These are phyloP conservation scores for Tagetes erecta DNA, from an alignment of 129 eudicot genomes.

Conservation along the genomic window DNA sequence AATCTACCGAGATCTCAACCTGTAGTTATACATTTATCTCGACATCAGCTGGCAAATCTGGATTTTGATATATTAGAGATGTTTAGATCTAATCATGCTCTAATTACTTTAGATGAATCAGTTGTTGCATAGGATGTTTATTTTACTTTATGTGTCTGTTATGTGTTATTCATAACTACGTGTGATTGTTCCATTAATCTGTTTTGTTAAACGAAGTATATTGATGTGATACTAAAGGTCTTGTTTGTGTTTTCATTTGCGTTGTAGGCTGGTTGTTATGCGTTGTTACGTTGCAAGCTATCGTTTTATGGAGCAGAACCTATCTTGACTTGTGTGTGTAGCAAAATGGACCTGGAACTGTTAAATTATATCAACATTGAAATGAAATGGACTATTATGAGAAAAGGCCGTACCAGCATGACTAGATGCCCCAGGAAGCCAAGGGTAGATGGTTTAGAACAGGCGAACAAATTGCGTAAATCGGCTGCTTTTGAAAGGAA, in stretches of 20 bases:
- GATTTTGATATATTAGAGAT: too few species aligned
- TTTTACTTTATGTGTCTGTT: background rate
- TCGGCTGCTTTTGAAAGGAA: slow-evolving; percentile 11
- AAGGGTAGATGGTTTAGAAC: background rate
- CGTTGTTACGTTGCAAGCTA: background rate
- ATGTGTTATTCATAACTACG: background rate
- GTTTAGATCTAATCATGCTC: too few species aligned
- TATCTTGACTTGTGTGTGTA: slow-evolving; percentile 7
- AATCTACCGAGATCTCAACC: background rate
- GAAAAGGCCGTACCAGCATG: slow-evolving; percentile 32
- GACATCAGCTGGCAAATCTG: background rate
- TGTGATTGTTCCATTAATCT: background rate
- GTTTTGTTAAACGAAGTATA: background rate
- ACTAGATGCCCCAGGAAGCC: slow-evolving; percentile 39
- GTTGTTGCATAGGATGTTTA: background rate
- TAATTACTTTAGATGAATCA: background rate
- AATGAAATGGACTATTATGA: slow-evolving; percentile 32
- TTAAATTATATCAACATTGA: slow-evolving; percentile 20
- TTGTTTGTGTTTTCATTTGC: background rate
- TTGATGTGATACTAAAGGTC: slow-evolving; percentile 11
- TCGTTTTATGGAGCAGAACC: slow-evolving; percentile 17
- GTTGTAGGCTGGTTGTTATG: slow-evolving; percentile 19
- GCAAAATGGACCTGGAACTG: slow-evolving; percentile 29
- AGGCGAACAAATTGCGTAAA: background rate
- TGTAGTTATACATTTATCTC: background rate